These are phyloP conservation scores for Eucalyptus curtisii DNA, from an alignment of 345 rosid genomes.

Conservation along the genomic window DNA sequence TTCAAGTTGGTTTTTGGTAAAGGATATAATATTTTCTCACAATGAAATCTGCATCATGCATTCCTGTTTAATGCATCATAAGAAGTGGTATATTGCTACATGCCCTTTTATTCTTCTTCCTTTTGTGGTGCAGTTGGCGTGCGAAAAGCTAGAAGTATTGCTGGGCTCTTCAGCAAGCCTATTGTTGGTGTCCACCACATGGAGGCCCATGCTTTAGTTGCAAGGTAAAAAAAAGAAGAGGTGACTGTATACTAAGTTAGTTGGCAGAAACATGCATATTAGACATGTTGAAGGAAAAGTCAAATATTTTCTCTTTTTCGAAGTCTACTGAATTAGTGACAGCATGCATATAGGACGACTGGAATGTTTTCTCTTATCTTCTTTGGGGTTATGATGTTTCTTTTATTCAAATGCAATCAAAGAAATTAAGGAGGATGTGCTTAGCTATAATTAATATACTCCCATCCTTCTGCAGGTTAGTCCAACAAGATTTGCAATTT, in stretches of 20 bases:
- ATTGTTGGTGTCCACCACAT: slow-evolving; percentile 82
- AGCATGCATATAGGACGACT: not conserved
- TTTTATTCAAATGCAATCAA: not conserved
- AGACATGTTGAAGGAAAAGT: not conserved
- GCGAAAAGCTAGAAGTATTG: slow-evolving; percentile 73
- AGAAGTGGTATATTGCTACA: not conserved
- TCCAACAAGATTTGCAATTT: slow-evolving; percentile 63
- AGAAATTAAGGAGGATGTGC: not conserved
- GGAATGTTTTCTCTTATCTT: not conserved
- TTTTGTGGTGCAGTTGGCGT: slow-evolving; percentile 65
- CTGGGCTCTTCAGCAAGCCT: slow-evolving; percentile 58
- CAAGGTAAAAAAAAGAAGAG: slow-evolving; percentile 36
- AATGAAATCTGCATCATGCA: not conserved
- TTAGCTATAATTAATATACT: not conserved
- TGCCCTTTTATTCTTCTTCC: not conserved
- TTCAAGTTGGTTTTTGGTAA: not conserved
- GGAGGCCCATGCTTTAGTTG: slow-evolving; percentile 97
- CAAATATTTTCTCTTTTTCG: not conserved
- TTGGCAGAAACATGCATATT: not conserved
- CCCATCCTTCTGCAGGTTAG: slow-evolving; percentile 28
- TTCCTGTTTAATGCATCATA: not conserved
- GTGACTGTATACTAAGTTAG: not conserved
- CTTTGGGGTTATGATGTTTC: not conserved
- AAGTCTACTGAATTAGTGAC: not conserved
- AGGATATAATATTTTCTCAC: not conserved